Evolutionary conservation across 768 basidiomycete genomes (phyloP).

Genomic region (Lactarius quietus): DNA sequence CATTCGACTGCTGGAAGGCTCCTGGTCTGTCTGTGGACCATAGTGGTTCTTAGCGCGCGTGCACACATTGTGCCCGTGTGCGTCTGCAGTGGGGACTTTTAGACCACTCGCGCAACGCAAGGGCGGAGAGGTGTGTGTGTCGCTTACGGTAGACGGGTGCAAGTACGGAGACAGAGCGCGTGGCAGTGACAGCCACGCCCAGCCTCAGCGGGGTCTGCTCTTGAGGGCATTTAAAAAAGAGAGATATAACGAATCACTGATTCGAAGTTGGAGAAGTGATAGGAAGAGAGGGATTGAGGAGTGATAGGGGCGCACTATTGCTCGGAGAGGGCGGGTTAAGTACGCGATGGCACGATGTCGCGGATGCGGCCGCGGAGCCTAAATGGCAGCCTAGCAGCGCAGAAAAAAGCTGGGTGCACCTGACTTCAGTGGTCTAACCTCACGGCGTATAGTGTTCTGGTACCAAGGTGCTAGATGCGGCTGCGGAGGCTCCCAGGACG

Average conservation of each 20-base stretch:
- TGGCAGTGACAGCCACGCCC: slow-evolving; percentile 44
- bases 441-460: neutral
- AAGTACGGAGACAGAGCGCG: slow-evolving; percentile 76
- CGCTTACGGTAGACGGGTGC: slow-evolving; percentile 74
- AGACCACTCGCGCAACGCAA: too few relatives aligned
- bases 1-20: slow-evolving; percentile 57
- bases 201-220: neutral
- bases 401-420: neutral
- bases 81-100: slow-evolving; percentile 42
- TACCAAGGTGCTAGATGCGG: neutral
- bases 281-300: neutral
- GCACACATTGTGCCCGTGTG: slow-evolving; percentile 73
- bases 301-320: neutral
- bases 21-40: slow-evolving; percentile 51
- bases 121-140: too few relatives aligned
- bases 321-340: neutral
- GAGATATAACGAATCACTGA: neutral
- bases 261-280: too few relatives aligned
- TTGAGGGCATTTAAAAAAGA: neutral
- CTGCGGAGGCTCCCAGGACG: neutral
- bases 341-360: neutral
- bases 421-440: neutral
- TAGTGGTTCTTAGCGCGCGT: slow-evolving; percentile 77
- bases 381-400: neutral
- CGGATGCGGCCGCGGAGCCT: neutral